These are phyloP conservation scores for Mucor saturninus DNA, from an alignment of 371 early-diverging fungal species.

Conservation along the genomic window DNA sequence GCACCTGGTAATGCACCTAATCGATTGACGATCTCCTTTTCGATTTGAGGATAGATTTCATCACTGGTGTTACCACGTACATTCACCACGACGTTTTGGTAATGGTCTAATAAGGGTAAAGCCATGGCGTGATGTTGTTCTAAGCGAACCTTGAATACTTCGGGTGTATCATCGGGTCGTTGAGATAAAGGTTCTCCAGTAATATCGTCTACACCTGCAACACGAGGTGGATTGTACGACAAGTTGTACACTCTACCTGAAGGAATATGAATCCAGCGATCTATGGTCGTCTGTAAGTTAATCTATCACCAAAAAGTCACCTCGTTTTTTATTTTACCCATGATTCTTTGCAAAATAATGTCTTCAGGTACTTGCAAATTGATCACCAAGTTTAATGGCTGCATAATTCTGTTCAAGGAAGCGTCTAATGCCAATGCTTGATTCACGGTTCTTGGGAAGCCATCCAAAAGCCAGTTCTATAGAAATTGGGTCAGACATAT, in stretches of 20 bases:
- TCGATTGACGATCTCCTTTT: slow-evolving; percentile 53
- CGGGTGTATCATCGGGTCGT: slow-evolving; percentile 92
- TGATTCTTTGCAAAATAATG: slow-evolving; percentile 89
- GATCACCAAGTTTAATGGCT: slow-evolving; percentile 84
- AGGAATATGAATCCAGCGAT: slow-evolving; percentile 93
- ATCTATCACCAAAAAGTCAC: not conserved
- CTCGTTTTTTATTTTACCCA: slow-evolving; percentile 49
- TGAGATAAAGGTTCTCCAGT: slow-evolving; percentile 91
- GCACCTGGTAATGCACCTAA: slow-evolving; percentile 45
- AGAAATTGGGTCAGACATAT: not conserved
- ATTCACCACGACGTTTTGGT: slow-evolving; percentile 69
- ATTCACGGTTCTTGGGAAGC: slow-evolving; percentile 91
- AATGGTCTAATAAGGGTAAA: slow-evolving; percentile 83
- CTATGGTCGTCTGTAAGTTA: slow-evolving; percentile 37
- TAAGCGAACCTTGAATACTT: slow-evolving; percentile 81
- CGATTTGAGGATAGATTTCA: slow-evolving; percentile 88
- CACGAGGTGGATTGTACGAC: slow-evolving; percentile 92
- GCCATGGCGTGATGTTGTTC: slow-evolving; percentile 78
- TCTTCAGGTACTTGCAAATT: slow-evolving; percentile 91
- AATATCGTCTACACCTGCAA: slow-evolving; percentile 85
- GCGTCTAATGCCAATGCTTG: slow-evolving; percentile 88
- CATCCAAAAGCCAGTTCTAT: slow-evolving; percentile 91
- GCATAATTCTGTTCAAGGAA: slow-evolving; percentile 55
- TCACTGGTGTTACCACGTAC: slow-evolving; percentile 83
- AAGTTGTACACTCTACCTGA: slow-evolving; percentile 94